Conservation (phyloP, 1,139 yeast species). For the Trichomonascaceae sp. region DNA sequence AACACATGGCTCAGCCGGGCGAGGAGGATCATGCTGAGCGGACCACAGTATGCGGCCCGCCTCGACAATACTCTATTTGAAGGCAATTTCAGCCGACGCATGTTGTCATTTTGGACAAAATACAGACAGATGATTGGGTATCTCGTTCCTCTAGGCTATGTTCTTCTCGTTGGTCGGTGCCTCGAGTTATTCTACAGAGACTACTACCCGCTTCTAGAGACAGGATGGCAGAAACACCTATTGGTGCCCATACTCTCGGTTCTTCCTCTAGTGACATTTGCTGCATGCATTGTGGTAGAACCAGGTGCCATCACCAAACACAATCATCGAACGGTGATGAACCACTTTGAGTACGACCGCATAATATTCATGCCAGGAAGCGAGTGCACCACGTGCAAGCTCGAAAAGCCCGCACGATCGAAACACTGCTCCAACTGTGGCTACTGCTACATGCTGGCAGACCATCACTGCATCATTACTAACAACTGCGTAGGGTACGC, state of each 20-base stretch:
- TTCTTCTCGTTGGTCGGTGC: conserved; percentile 33
- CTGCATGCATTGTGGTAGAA: conserved; percentile 36
- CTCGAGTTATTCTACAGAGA: conserved; percentile 33
- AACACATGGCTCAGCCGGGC: background rate
- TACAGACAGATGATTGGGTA: conserved; percentile 3
- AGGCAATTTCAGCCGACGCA: conserved; percentile 2
- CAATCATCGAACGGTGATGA: conserved; percentile 17
- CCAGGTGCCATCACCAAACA: conserved; percentile 37
- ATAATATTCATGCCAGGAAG: conserved; percentile 40
- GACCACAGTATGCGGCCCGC: conserved; percentile 1
- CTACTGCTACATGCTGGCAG: conserved; percentile 53
- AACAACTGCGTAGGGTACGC: conserved; percentile 78
- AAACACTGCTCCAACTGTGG: conserved; percentile 77
- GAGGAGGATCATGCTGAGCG: conserved; percentile 6
- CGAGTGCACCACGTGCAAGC: conserved; percentile 47
- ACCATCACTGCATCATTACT: conserved; percentile 94
- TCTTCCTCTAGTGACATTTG: conserved; percentile 31
- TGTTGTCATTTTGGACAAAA: conserved; percentile 1
- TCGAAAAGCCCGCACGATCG: conserved; percentile 72
- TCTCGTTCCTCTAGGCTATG: conserved; percentile 26
- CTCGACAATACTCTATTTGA: background rate
- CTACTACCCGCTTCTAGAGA: conserved; percentile 25
- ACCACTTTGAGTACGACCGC: conserved; percentile 36
- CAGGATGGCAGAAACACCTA: conserved; percentile 7
- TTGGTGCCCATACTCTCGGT: conserved; percentile 20